Base-by-base conservation (phyloP, 305 asterid genomes). In the Fraxinus albicans region DNA sequence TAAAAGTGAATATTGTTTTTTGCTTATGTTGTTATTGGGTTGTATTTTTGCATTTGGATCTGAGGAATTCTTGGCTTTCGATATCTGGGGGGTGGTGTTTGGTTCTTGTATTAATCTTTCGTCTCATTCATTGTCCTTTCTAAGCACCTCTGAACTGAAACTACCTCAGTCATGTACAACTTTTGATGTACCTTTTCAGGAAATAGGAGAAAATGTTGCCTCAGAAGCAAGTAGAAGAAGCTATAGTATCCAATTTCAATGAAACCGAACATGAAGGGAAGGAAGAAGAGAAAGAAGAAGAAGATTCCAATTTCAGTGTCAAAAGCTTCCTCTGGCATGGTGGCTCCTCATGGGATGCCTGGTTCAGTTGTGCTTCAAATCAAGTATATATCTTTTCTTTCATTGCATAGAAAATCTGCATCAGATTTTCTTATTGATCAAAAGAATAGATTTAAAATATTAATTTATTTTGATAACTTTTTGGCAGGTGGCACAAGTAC, bases 291-390 rank as follows among this genome's bases (percentile, higher is more conserved):
- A 47, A 58, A 69, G 81, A 33, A 76, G 92, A 87, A 84, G 91
- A 90, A 1, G 89, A 88, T 1, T n/a, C 89, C 35, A 38, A 83
- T 38, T 88, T 90, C 81, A 89, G 87, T 83, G 84, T 91, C 83
- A 89, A 86, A 21, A 91, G 67, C 84, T 50, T 89, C 47, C 91
- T 88, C 76, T 95, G 98, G 98, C 96, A 95, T 87, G 98, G 98
- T 65, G 98, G 98, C 83, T 93, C 98, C 81, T 89, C 88, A 79
- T 95, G 91, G 91, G 98, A 95, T 78, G 98, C 98, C 84, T 95
- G 98, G 98, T 93, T 95, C 87, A 95, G 98, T 40, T 95, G 98
- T 65, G 89, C 98, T 34, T 95, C 98, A 38, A 95, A 95, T 87
- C 98, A 95, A 86, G 98, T 94, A 80, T 2, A 2, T 36, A 21